phyloP scores from a whole-genome alignment of 2,329 filamentous ascomycete genomes.

The Malbranchea cinnamomea region DNA sequence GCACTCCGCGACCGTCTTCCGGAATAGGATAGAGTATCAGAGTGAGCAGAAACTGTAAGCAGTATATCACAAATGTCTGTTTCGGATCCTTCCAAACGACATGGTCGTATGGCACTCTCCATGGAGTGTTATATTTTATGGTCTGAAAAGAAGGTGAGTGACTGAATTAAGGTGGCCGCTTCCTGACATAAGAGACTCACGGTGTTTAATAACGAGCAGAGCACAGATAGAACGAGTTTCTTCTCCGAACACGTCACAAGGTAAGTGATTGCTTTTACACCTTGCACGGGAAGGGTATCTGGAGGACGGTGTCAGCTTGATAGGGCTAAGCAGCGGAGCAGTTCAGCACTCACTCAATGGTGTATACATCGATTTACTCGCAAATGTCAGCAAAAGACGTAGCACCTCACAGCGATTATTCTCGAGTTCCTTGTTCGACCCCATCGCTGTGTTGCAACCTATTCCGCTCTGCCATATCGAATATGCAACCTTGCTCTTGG shows the following conservation, averaged over 20 bases:
- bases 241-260: slow-evolving; percentile 79
- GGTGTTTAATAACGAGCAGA: slow-evolving; percentile 90
- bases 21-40: slow-evolving; percentile 78
- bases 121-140: slow-evolving; percentile 87
- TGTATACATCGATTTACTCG: slow-evolving; percentile 89
- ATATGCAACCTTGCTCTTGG: slow-evolving; percentile 70
- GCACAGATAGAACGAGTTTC: slow-evolving; percentile 72
- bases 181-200: slow-evolving; percentile 36
- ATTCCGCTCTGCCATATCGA: slow-evolving; percentile 98
- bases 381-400: slow-evolving; percentile 67
- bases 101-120: slow-evolving; percentile 88
- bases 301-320: slow-evolving; percentile 2
- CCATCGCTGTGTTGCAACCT: slow-evolving; percentile 78
- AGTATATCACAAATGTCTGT: slow-evolving; percentile 81
- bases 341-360: slow-evolving; percentile 44
- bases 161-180: background rate
- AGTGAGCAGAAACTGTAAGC: slow-evolving; percentile 76
- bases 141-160: slow-evolving; percentile 38
- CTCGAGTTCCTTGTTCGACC: slow-evolving; percentile 82
- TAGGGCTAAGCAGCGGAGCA: background rate
- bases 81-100: slow-evolving; percentile 84
- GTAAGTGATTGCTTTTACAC: slow-evolving; percentile 74
- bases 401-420: slow-evolving; percentile 85
- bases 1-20: slow-evolving; percentile 48
- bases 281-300: slow-evolving; percentile 61